Base-by-base conservation (phyloP, 225 moss, liverwort and hornwort genomes). In the Thuidium tamariscinum region DNA sequence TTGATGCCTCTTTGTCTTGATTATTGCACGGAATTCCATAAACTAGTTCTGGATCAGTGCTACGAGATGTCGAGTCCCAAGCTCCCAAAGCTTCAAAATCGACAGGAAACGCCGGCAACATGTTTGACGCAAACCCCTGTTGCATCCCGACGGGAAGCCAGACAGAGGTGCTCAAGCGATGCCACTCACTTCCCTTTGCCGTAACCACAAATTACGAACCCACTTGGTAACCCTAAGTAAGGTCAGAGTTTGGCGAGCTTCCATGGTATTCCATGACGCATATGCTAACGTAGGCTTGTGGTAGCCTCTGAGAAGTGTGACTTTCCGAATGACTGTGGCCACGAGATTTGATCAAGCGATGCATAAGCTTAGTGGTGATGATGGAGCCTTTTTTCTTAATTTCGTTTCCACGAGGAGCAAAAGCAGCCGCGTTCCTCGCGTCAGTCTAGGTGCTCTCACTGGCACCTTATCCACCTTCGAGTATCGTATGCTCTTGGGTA, bases 401-500 rank as follows among this genome's bases (percentile, higher is more conserved):
- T 69, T 69, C 9, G 41, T 83, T 83, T 90, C 22, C 25, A 44
- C 83, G 55, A 44, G 67, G 34, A 83, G 55, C 42, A 63, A 57
- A 87, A 84, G 79, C 68, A 71, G 60, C 85, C 89, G 84, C 68
- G 39, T 74, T 60, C 23, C n/a, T 81, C 89, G 86, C 82, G 39
- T 51, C 51, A 51, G 51, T 51, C 72, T 74, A 54, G 86, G 48
- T 68, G 83, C 80, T 83, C 76, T 69, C 80, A 68, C 68, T 86
- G 44, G 36, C 49, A 87, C 85, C 91, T 91, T 91, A 91, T 91
- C 91, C 91, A 80, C 83, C 82, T 79, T 18, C 13, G 51, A 20
- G 54, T 66, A 48, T 42, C 60, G 52, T 57, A 39, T 51, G 55
- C 84, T 65, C 65, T n/a, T 49, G 26, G 15, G 41, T 20, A 44